These are phyloP conservation scores for Mycoemilia scoparia DNA, from an alignment of 192 early-diverging fungal species.

Conservation along the genomic window DNA sequence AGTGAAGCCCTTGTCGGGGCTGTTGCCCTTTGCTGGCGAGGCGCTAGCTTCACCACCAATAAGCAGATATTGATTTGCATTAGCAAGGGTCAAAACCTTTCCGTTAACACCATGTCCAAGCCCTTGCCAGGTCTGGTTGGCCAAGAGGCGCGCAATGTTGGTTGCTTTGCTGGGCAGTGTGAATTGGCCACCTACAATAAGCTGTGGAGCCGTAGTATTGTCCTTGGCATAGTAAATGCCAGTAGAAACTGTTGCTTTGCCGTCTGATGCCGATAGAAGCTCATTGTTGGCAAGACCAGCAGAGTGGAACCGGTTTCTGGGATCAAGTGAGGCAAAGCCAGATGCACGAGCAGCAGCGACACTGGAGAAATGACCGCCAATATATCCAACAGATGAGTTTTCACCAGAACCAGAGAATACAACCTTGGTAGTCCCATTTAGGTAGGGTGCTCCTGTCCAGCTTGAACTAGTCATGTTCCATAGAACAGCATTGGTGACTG, in stretches of 20 bases:
- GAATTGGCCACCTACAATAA: conserved; percentile 38
- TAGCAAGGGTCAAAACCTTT: conserved; percentile 28
- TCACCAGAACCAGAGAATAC: conserved; percentile 8
- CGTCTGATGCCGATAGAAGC: conserved; percentile 7
- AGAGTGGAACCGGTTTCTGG: conserved; percentile 11
- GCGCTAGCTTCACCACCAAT: conserved; percentile 33
- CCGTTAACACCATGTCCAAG: conserved; percentile 22
- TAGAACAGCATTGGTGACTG: conserved; percentile 9
- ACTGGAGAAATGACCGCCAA: conserved; percentile 15
- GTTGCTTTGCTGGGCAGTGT: conserved; percentile 14
- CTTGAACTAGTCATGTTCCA: conserved; percentile 13
- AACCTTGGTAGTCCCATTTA: conserved; percentile 11
- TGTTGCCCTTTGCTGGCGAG: conserved; percentile 1
- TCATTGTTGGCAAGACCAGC: conserved; percentile 12
- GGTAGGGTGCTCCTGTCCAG: conserved; percentile 21
- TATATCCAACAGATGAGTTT: conserved; percentile 7
- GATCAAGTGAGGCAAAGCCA: conserved; percentile 12
- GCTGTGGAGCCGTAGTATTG: conserved; percentile 15
- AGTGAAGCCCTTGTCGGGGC: conserved; percentile 6
- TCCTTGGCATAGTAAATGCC: conserved; percentile 34
- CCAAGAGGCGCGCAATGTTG: conserved; percentile 22
- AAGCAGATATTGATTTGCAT: conserved; percentile 32
- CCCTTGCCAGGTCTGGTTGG: conserved; percentile 21
- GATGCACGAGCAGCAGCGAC: conserved; percentile 19
- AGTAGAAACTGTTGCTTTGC: conserved; percentile 21